Evolutionary conservation across 2,329 filamentous ascomycete genomes (phyloP), one percentile per base, ranked within the genome.

Genomic region (Alternaria sp.): DNA sequence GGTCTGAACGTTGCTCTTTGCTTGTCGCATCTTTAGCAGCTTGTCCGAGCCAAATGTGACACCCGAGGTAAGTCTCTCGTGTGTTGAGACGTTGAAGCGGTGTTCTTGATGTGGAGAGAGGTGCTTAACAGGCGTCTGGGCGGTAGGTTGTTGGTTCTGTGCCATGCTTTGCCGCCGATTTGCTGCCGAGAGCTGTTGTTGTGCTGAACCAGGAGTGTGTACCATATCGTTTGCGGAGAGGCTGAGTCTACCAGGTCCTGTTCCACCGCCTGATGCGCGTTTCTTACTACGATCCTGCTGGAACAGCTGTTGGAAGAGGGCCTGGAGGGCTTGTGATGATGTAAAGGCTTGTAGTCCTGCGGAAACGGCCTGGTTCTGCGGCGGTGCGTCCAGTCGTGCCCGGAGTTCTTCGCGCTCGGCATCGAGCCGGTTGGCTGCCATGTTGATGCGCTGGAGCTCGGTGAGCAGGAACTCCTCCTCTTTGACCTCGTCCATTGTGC

Each of bases 401-500:
- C 95, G 97, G 47, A 97, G 87, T 78, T 97, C 94, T 70, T 90
- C 89, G 58, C 96, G 91, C 77, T 97, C 94, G 69, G 93, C 90
- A 76, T 96, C 93, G 75, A 98, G 91, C 61, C 89, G 90, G 70
- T 96, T 92, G 68, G 94, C 92, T 64, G 94, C 90, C 66, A 92
- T 90, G 74, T 97, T 88, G 69, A 99, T 98, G 63, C 96, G 91
- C 75, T 96, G 94, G 59, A 99, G 88, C 77, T 99, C 96, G 62
- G 95, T 87, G 18, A 99, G 86, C 3, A 99, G 83, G 33, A 93
- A 91, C 72, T 96, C 92, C 81, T 99, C 96, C 79, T 99, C 96
- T 66, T 92, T 90, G 25, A 95, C 92, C 80, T 99, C 95, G 67
- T 97, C 93, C 66, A 90, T 90, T 9, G 90, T 92, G 44, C 96